Conservation (phyloP, 768 basidiomycete genomes). For the Trametes villosa region DNA sequence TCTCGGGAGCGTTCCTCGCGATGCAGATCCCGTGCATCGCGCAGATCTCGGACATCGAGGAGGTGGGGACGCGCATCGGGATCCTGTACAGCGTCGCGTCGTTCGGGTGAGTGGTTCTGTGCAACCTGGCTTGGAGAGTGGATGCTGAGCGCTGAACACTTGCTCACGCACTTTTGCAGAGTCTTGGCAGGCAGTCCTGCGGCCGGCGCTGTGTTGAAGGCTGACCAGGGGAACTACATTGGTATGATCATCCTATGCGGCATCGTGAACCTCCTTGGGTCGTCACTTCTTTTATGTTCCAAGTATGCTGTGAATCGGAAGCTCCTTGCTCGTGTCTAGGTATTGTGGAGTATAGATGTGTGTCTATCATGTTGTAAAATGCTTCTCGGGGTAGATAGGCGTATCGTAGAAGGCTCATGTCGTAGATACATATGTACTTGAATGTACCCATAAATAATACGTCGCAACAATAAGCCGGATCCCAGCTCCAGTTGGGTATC, state of each 20-base stretch:
- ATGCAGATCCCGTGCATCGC: slow-evolving; percentile 19
- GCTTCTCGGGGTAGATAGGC: no score
- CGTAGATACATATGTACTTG: no score
- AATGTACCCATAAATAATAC: no score
- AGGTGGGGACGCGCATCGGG: slow-evolving; percentile 67
- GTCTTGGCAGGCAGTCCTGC: slow-evolving; percentile 64
- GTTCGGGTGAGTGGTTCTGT: slow-evolving; percentile 55
- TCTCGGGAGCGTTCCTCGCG: slow-evolving; percentile 31
- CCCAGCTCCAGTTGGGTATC: no score
- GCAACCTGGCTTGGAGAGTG: slow-evolving; percentile 23
- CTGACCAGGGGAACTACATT: slow-evolving; percentile 46
- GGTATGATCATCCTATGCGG: slow-evolving; percentile 65
- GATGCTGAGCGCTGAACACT: background rate
- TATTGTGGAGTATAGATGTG: background rate
- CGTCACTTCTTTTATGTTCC: slow-evolving; percentile 54
- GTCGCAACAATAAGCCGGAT: no score
- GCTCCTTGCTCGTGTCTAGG: slow-evolving; percentile 12
- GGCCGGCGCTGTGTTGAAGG: slow-evolving; percentile 60
- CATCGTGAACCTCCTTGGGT: slow-evolving; percentile 58
- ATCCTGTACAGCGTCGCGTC: slow-evolving; percentile 66
- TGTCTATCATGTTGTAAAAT: background rate
- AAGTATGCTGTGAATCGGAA: background rate
- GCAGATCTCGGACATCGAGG: slow-evolving; percentile 60
- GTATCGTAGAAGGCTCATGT: no score
- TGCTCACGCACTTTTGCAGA: slow-evolving; percentile 36